Conservation (phyloP, 2,329 filamentous ascomycete genomes). For the Drechslerella coelobrocha region DNA sequence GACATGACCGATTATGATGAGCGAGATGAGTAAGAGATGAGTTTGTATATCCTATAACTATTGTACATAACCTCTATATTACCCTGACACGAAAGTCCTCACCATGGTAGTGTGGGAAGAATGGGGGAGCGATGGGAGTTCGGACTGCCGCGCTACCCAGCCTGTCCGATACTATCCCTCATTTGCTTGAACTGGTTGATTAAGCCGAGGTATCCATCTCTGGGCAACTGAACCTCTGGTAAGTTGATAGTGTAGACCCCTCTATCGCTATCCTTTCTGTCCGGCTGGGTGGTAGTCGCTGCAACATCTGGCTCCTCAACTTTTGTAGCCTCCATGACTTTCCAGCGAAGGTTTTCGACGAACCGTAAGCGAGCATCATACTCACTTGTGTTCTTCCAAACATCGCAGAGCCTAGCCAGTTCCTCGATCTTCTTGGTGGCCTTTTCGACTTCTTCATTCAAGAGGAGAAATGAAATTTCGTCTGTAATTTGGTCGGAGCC, state of each 20-base stretch:
- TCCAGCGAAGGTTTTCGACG: conserved; percentile 78
- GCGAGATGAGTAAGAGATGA: too few relatives aligned
- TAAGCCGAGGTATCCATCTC: conserved; percentile 62
- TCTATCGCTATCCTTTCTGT: conserved; percentile 53
- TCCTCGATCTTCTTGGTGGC: conserved; percentile 77
- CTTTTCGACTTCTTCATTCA: conserved; percentile 71
- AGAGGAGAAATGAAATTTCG: conserved; percentile 53
- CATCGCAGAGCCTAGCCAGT: conserved; percentile 74
- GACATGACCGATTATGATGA: conserved; percentile 48
- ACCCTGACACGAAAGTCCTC: not conserved
- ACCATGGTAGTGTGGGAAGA: not conserved
- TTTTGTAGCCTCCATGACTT: conserved; percentile 74
- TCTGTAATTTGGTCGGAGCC: conserved; percentile 52
- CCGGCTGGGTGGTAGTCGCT: conserved; percentile 54
- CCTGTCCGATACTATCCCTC: conserved; percentile 58
- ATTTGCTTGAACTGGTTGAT: conserved; percentile 71
- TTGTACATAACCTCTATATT: not conserved
- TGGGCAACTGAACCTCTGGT: conserved; percentile 57
- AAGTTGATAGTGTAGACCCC: conserved; percentile 55
- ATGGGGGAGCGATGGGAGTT: too few relatives aligned
- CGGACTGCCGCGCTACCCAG: conserved; percentile 13
- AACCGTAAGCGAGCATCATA: conserved; percentile 83
- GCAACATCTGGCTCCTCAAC: conserved; percentile 62
- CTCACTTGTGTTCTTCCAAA: conserved; percentile 96
- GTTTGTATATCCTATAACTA: conserved; percentile 10